A percentile compares a stretch with the other conserved stretches of the same genome.
phyloP scores from a whole-genome alignment of 768 basidiomycete species.

The Sutorius australiensis region DNA sequence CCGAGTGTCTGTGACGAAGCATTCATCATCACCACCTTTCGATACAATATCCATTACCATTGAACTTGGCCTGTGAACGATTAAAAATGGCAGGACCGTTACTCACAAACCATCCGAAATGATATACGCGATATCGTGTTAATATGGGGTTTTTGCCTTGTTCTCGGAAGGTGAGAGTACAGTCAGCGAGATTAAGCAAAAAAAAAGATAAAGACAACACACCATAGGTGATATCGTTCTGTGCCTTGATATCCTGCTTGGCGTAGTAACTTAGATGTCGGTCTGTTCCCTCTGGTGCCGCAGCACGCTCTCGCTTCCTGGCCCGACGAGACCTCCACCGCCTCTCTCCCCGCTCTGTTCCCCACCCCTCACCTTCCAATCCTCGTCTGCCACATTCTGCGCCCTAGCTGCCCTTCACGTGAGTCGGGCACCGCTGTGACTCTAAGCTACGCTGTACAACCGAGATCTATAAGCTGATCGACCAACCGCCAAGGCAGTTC shows the following conservation, averaged over 20 bases:
- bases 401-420: no score
- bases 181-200: neutral
- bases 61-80: neutral
- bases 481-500: constrained; percentile 72
- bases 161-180: constrained; percentile 97
- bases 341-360: no score
- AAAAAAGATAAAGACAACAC: constrained; percentile 23
- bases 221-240: constrained; percentile 98
- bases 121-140: constrained; percentile 47
- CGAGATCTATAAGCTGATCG: constrained; percentile 97
- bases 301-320: no score
- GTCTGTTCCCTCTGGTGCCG: constrained; percentile 86
- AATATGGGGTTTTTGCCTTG: constrained; percentile 93
- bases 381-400: no score
- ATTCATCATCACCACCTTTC: no score
- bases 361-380: no score
- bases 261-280: constrained; percentile 70
- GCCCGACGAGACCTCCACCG: no score
- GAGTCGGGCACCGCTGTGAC: constrained; percentile 49
- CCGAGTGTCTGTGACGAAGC: no score
- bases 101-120: neutral
- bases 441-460: constrained; percentile 83
- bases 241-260: constrained; percentile 91
- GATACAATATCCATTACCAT: neutral
- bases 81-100: no score